phyloP scores from a whole-genome alignment of 805 yeast genomes.

The Pichia thaimueangensis region DNA sequence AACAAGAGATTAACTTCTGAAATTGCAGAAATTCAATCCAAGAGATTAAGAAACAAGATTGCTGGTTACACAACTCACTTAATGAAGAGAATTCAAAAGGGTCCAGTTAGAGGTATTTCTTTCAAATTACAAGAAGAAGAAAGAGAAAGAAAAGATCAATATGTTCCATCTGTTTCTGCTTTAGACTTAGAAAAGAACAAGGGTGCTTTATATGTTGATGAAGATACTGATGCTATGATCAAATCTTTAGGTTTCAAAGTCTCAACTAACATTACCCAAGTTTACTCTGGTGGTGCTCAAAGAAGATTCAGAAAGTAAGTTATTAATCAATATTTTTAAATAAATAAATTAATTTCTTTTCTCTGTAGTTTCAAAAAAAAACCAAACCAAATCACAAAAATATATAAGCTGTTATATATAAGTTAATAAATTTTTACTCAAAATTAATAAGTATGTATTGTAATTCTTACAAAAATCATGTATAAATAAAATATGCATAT shows the following conservation, averaged over 20 bases:
- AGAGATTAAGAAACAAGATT: constrained; percentile 99
- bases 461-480: too few species aligned
- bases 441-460: too few species aligned
- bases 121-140: constrained; percentile 99
- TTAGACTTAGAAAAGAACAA: constrained; percentile 95
- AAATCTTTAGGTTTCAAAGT: constrained; percentile 87
- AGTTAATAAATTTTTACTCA: too few species aligned
- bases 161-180: constrained; percentile 99
- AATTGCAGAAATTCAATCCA: constrained; percentile 98
- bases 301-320: constrained; percentile 80
- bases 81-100: constrained; percentile 99
- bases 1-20: constrained; percentile 99
- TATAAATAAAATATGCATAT: too few species aligned
- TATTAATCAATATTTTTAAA: constrained; percentile 4
- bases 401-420: too few species aligned
- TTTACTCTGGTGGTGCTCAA: constrained; percentile 85
- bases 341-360: background rate
- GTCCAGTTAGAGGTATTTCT: constrained; percentile 99
- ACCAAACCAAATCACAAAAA: too few species aligned
- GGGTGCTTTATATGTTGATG: constrained; percentile 94
- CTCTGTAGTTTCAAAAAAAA: too few species aligned
- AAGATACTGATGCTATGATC: constrained; percentile 93
- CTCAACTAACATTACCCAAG: constrained; percentile 79
- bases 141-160: constrained; percentile 99
- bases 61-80: constrained; percentile 99